Conservation (phyloP, 768 basidiomycete genomes). For the Solioccasus polychromus region DNA sequence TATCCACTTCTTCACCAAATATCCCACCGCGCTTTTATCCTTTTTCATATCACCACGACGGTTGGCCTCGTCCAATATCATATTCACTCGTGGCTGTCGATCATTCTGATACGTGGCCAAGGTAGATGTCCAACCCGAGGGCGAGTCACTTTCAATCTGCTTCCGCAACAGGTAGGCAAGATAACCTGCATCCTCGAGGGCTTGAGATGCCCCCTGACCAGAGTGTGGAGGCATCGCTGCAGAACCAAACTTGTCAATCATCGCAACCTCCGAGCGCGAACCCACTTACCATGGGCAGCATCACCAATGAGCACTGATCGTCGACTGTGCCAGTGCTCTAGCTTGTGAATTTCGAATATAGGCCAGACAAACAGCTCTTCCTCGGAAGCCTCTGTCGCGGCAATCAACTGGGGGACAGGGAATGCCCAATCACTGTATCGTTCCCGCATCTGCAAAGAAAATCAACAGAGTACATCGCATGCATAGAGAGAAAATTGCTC, state of each 20-base stretch:
- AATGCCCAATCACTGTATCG: slow-evolving; percentile 28
- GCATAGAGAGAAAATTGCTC: neutral
- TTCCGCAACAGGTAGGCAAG: slow-evolving; percentile 26
- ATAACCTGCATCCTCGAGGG: slow-evolving; percentile 29
- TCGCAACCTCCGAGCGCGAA: neutral
- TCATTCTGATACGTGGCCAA: slow-evolving; percentile 24
- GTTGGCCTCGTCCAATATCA: slow-evolving; percentile 27
- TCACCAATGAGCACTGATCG: slow-evolving; percentile 30
- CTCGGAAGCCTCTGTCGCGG: slow-evolving; percentile 15
- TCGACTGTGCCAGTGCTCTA: slow-evolving; percentile 24
- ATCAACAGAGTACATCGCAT: neutral
- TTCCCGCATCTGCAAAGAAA: slow-evolving; percentile 17
- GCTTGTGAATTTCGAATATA: slow-evolving; percentile 22
- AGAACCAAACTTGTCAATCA: neutral
- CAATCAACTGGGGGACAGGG: slow-evolving; percentile 27
- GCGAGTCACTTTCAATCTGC: slow-evolving; percentile 4
- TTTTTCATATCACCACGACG: slow-evolving; percentile 24
- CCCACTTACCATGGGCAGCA: slow-evolving; percentile 29
- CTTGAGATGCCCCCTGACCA: slow-evolving; percentile 32
- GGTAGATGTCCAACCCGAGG: slow-evolving; percentile 13
- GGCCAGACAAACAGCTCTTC: slow-evolving; percentile 27
- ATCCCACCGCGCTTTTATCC: slow-evolving; percentile 14
- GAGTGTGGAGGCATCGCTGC: slow-evolving; percentile 32
- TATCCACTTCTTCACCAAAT: slow-evolving; percentile 24
- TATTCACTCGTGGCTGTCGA: slow-evolving; percentile 24